Conservation (phyloP, 768 basidiomycete species). For the Rubroboletus pulcherrimus region DNA sequence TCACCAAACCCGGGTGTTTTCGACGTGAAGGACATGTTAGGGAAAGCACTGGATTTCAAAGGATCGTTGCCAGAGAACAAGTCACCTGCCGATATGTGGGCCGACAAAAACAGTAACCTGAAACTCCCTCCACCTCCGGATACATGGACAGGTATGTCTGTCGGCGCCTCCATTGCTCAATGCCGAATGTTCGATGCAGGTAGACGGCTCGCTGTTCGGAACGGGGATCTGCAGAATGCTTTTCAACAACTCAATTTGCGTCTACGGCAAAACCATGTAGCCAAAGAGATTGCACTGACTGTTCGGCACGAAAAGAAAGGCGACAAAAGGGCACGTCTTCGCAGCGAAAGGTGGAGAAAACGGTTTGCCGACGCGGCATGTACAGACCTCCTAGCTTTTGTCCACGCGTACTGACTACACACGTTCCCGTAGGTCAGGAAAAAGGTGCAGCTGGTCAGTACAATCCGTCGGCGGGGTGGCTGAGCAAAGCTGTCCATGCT, state of each 20-base stretch:
- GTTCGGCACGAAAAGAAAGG: slow-evolving; percentile 82
- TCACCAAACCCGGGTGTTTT: slow-evolving; percentile 2
- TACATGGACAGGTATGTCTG: slow-evolving; percentile 48
- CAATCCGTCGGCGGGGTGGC: slow-evolving; percentile 73
- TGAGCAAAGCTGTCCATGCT: slow-evolving; percentile 25
- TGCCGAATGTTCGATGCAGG: slow-evolving; percentile 39
- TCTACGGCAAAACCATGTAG: slow-evolving; percentile 54
- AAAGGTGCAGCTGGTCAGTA: slow-evolving; percentile 76
- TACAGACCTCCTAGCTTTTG: slow-evolving; percentile 8
- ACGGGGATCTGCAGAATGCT: slow-evolving; percentile 43
- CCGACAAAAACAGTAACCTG: slow-evolving; percentile 19
- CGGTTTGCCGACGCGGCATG: slow-evolving; percentile 77
- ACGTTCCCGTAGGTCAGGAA: slow-evolving; percentile 61
- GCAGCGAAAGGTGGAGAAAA: slow-evolving; percentile 74
- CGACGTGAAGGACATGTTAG: slow-evolving; percentile 12
- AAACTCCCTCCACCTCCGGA: slow-evolving; percentile 39
- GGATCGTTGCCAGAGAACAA: slow-evolving; percentile 9
- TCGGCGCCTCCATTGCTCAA: not conserved
- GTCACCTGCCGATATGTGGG: slow-evolving; percentile 38
- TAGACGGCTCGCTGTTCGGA: slow-evolving; percentile 50
- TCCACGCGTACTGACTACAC: slow-evolving; percentile 12
- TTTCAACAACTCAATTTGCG: slow-evolving; percentile 48
- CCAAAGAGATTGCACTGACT: slow-evolving; percentile 42
- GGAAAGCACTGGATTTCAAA: slow-evolving; percentile 14
- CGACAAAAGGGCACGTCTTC: slow-evolving; percentile 67